Evolutionary conservation across 306 rosid species (phyloP).

Genomic region (Gastrolobium villosum): DNA sequence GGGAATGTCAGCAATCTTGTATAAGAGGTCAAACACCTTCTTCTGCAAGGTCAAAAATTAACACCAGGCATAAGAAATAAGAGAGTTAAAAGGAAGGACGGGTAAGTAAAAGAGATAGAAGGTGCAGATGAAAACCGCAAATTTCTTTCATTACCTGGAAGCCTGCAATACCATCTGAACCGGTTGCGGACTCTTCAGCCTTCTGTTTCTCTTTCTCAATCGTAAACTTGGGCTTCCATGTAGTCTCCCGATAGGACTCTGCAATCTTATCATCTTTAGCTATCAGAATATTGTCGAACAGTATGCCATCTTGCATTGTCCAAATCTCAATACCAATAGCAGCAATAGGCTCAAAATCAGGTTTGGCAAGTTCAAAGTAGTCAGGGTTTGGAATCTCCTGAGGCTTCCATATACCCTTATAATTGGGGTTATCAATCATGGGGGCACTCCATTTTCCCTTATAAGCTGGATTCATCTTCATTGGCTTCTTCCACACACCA

Average conservation of each 20-base stretch:
- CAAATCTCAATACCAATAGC: constrained; percentile 97
- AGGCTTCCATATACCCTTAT: constrained; percentile 98
- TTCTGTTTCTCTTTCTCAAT: constrained; percentile 86
- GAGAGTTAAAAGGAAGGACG: too few species aligned
- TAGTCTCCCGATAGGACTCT: constrained; percentile 70
- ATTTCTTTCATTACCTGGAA: constrained; percentile 60
- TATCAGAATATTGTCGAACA: constrained; percentile 88
- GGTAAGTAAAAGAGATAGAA: too few species aligned
- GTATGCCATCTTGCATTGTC: constrained; percentile 98
- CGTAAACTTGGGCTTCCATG: constrained; percentile 91
- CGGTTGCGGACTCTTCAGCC: constrained; percentile 66
- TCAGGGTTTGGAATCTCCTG: constrained; percentile 89
- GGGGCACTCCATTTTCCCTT: constrained; percentile 98
- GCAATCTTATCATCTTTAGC: constrained; percentile 84
- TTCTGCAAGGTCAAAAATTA: constrained; percentile 68
- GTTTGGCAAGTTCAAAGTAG: constrained; percentile 81
- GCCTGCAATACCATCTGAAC: constrained; percentile 66
- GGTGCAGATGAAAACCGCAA: neutral
- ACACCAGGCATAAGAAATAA: constrained; percentile 20
- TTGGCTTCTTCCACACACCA: constrained; percentile 96
- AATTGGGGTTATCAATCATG: constrained; percentile 79
- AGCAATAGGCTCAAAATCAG: constrained; percentile 84
- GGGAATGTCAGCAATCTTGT: constrained; percentile 88
- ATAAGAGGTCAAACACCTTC: constrained; percentile 83
- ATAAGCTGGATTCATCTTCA: constrained; percentile 90